Percentiles rank a stretch among this genome's conserved stretches.
These are phyloP conservation scores for Kodamaea sp. DNA, from an alignment of 1,139 yeast species.

Conservation along the genomic window DNA sequence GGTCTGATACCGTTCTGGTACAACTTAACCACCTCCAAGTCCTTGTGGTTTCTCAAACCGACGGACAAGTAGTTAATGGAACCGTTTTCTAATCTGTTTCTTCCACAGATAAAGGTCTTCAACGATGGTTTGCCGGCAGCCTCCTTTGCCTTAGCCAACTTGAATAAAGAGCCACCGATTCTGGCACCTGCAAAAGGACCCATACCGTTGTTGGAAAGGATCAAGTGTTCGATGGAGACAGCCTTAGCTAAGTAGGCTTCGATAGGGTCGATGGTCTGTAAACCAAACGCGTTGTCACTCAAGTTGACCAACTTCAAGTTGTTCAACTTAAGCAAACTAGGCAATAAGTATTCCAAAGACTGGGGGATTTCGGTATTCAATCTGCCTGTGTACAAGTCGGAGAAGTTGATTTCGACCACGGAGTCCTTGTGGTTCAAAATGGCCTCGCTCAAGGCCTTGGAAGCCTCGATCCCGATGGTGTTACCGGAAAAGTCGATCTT, in stretches of 20 bases:
- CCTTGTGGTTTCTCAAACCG: slow-evolving; percentile 73
- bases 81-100: slow-evolving; percentile 95
- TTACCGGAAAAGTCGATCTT: slow-evolving; percentile 86
- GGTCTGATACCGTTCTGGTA: slow-evolving; percentile 98
- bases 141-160: slow-evolving; percentile 66
- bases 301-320: slow-evolving; percentile 74
- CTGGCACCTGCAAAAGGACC: slow-evolving; percentile 97
- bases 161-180: slow-evolving; percentile 81
- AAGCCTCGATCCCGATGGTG: slow-evolving; percentile 91
- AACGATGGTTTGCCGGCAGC: slow-evolving; percentile 45
- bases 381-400: slow-evolving; percentile 93
- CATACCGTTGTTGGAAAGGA: slow-evolving; percentile 92
- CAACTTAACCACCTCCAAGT: slow-evolving; percentile 71
- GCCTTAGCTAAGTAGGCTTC: slow-evolving; percentile 78
- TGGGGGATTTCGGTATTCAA: slow-evolving; percentile 92
- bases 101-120: slow-evolving; percentile 90
- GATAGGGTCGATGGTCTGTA: slow-evolving; percentile 89
- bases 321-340: slow-evolving; percentile 68
- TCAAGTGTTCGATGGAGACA: slow-evolving; percentile 77
- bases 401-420: slow-evolving; percentile 70
- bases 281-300: slow-evolving; percentile 95
- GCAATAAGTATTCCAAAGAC: slow-evolving; percentile 70
- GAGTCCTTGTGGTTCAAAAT: slow-evolving; percentile 51
- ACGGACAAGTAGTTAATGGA: slow-evolving; percentile 77
- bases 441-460: slow-evolving; percentile 67